Evolutionary conservation across 2,329 filamentous ascomycete species (phyloP).

Genomic region (Fusarium bulbicola): DNA sequence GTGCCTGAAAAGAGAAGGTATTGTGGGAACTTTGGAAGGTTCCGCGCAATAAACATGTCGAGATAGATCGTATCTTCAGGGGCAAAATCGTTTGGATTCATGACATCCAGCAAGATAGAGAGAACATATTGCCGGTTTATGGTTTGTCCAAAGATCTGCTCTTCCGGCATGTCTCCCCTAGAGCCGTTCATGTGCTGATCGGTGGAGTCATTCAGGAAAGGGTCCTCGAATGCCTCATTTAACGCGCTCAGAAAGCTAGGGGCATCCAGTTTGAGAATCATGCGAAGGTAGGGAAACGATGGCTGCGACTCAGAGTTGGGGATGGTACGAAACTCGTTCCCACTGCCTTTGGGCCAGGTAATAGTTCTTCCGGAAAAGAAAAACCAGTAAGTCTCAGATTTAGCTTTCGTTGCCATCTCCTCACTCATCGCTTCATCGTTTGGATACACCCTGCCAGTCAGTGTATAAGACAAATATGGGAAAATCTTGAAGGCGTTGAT

Average conservation of each 20-base stretch:
- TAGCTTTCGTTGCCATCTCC: slow-evolving; percentile 76
- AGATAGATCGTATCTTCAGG: slow-evolving; percentile 89
- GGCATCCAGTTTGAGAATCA: slow-evolving; percentile 88
- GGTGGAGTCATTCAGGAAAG: slow-evolving; percentile 84
- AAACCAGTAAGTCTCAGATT: slow-evolving; percentile 91
- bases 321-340: slow-evolving; percentile 68
- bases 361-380: slow-evolving; percentile 86
- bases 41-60: slow-evolving; percentile 98
- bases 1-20: slow-evolving; percentile 92
- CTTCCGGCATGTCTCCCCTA: slow-evolving; percentile 65
- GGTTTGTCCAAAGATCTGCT: slow-evolving; percentile 73
- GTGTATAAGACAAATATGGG: slow-evolving; percentile 89
- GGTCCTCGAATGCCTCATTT: slow-evolving; percentile 97
- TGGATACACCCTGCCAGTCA: slow-evolving; percentile 92
- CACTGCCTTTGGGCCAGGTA: slow-evolving; percentile 75
- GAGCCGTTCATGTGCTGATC: slow-evolving; percentile 66
- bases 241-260: slow-evolving; percentile 93
- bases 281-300: slow-evolving; percentile 84
- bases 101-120: slow-evolving; percentile 89
- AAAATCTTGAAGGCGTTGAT: slow-evolving; percentile 90
- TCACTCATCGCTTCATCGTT: slow-evolving; percentile 80
- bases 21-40: slow-evolving; percentile 95
- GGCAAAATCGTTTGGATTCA: slow-evolving; percentile 80
- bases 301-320: slow-evolving; percentile 68
- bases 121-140: slow-evolving; percentile 94